Conservation (phyloP, 352 stramenopile genomes). For the Globisporangium iwayamae region DNA sequence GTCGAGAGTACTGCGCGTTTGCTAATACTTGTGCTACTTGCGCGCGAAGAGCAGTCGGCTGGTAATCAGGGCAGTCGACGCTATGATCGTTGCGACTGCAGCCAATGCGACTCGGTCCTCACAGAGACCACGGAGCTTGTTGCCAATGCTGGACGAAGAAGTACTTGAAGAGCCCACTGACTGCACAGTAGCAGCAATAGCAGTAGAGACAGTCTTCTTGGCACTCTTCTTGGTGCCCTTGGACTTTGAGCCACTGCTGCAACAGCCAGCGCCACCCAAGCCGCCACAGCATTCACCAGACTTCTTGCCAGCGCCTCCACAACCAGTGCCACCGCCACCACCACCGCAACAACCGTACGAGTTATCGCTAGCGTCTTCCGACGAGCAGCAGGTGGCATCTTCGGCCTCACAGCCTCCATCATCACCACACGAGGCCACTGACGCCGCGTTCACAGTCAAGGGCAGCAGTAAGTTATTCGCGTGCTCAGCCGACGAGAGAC, state of each 20-base stretch:
- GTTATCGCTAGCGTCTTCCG: conserved; percentile 16
- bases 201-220: conserved; percentile 11
- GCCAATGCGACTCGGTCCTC: conserved; percentile 54
- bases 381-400: conserved; percentile 33
- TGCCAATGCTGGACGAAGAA: background rate
- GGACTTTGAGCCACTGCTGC: conserved; percentile 9
- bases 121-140: conserved; percentile 30
- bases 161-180: background rate
- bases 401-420: conserved; percentile 20
- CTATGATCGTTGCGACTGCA: conserved; percentile 44
- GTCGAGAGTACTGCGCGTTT: no score
- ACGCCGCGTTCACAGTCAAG: conserved; percentile 23
- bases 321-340: conserved; percentile 12
- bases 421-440: conserved; percentile 26
- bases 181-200: background rate
- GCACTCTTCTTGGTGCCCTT: conserved; percentile 31
- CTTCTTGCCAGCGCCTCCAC: conserved; percentile 6
- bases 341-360: conserved; percentile 12
- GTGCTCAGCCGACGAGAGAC: conserved; percentile 27
- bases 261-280: conserved; percentile 5
- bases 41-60: conserved; percentile 41
- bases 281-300: conserved; percentile 18
- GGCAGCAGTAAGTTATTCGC: conserved; percentile 23
- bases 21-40: conserved; percentile 16
- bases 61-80: conserved; percentile 46